Base-by-base conservation (phyloP, 306 rosid species). In the Citrullus amarus region DNA sequence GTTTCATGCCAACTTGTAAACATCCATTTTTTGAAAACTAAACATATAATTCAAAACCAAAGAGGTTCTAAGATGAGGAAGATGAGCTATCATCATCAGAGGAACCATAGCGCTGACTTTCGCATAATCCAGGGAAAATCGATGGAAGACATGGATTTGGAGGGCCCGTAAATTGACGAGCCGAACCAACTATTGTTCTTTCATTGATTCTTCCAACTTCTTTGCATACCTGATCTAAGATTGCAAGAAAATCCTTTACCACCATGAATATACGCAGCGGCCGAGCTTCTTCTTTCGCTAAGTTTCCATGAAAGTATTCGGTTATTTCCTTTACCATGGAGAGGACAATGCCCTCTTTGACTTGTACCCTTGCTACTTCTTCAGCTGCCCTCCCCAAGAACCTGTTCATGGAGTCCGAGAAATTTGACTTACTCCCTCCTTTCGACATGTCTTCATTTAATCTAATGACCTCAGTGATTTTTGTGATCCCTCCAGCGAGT, bases 271-370 rank as follows among this genome's bases (percentile, higher is more conserved):
- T 90, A 60, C 97, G 91, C 71, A 87, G 86, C 0, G 91, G 97
- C 44, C 82, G 97, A 83, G 98, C 95, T 89, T 90, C 98, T 89
- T 94, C 98, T 83, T 87, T 92, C 14, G 88, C 86, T 13, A 89
- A 92, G 86, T 89, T 89, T 38, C 97, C 98, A 56, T 92, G 95
- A 87, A 92, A 94, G 82, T 94, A 94, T 75, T 87, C 91, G 0
- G 93, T 92, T 83, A 94, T 79, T 80, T 90, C 96, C 91, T 88
- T 94, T 16, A 94, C 95, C 77, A 81, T 80, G 43, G 89, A 69
- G 38, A 92, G 62, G 53, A 91, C 86, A 66, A 76, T 76, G 81
- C 80, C 87, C 88, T 88, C 96, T 62, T 79, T 89, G 15, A 59
- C 89, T 78, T 89, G 90, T 80, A 91, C 71, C 81, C 58, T 86